Base-by-base conservation (phyloP, 2,329 filamentous ascomycete species). In the Pseudogymnoascus verrucosus region DNA sequence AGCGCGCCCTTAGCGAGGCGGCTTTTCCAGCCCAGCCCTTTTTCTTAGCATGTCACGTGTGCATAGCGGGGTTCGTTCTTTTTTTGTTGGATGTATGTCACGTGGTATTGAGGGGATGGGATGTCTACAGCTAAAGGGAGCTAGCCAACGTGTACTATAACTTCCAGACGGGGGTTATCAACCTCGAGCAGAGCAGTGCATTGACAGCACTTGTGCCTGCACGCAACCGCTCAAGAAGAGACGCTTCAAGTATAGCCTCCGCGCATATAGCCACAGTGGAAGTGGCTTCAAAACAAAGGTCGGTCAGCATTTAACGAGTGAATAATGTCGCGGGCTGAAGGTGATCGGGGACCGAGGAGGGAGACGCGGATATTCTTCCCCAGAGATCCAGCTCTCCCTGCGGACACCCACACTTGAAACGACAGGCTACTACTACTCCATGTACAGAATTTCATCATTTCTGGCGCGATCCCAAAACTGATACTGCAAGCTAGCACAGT, bases 401-500 rank as follows among this genome's bases (percentile, higher is more conserved):
- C 8, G 51, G 47, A n/a, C 51, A 7, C 51, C 51, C 5, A 34
- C 28, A 57, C 51, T 57, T 34, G 28, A 16, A 47, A 31, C n/a
- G 26, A 57, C 19, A 12, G 16, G 51, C 51, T 34, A 26, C 42
- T 31, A 42, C 39, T 21, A 54, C 47, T 31, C 51, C 51, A 57
- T 34, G 51, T 34, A 57, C 51, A 57, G 28, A 34, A 19, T 57
- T 19, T 34, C n/a, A 34, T 34, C 0, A 34, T 34, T 34, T 57
- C 51, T 34, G n/a, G 4, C 51, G 51, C 51, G 51, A 34, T 34
- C 28, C 28, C 28, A 16, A 57, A 34, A 57, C 51, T 57, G 28
- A 57, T 57, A 57, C 51, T 57, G 51, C 10, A 57, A 57, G 51
- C 47, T 57, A 57, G 51, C 51, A 54, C 47, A 34, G 51, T 34